Base-by-base conservation (phyloP, 192 early-diverging fungal species). In the Allomyces arbusculus region DNA sequence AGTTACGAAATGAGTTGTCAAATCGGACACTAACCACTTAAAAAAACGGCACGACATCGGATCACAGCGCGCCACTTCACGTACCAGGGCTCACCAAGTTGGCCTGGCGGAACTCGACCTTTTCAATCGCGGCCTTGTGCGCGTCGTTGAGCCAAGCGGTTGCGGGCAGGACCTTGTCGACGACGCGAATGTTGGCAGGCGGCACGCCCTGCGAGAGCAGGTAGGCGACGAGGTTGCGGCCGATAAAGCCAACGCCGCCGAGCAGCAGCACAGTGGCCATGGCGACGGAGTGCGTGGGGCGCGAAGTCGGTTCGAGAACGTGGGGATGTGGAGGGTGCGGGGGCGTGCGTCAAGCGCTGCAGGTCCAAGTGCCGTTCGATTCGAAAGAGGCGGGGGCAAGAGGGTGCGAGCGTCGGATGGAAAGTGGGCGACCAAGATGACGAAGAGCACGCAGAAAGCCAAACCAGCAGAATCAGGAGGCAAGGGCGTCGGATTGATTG, bases 201-300 rank as follows among this genome's bases (percentile, higher is more conserved):
- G 81, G 86, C 20, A 90, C 73, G 44, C 86, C 71, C 68, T 88
- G 81, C 23, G 84, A 77, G 11, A 88, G 70, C 33, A 93, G 70
- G 66, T 86, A 82, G 62, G 79, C 65, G 43, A 90, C 81, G 61
- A 92, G 78, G 71, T 88, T 83, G 64, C 91, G 82, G 44, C 91
- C 90, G 61, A 92, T 82, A 69, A 92, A 91, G 43, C 90, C 90
- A 64, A 87, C 80, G 23, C 90, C 91, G 33, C 91, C 90, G 33
- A 90, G 84, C 43, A 90, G 75, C 33, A 91, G 82, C 55, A 91
- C 83, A 61, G 79, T 77, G 61, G 73, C 65, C 68, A 73, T 69
- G 12, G 50, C 16, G 50, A 58, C 50, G 50, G 20, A 16, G 20
- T 14, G 12, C 16, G 50, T 58, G 16, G 50, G 2, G 45, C 45